Conservation (phyloP, 345 rosid species). For the Aquilaria yunnanensis region DNA sequence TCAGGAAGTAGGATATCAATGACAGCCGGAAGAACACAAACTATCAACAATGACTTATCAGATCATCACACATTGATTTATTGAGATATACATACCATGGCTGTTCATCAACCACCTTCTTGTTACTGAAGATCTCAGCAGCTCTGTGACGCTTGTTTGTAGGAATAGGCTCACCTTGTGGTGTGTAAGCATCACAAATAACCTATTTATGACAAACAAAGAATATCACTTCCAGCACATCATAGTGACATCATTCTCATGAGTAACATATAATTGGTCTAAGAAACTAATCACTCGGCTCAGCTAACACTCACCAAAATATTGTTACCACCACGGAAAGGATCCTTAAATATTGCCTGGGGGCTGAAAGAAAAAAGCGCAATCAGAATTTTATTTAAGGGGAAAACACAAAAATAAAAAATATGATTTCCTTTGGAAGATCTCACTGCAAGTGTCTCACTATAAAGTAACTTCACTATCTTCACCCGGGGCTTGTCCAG, state of each 20-base stretch:
- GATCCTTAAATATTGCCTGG: constrained; percentile 92
- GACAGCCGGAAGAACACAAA: not conserved
- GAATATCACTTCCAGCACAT: constrained; percentile 4
- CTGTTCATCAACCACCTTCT: constrained; percentile 58
- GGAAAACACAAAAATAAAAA: constrained; percentile 1
- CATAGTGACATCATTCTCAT: not conserved
- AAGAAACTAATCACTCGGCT: not conserved
- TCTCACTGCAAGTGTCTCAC: constrained; percentile 36
- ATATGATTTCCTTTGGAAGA: constrained; percentile 2
- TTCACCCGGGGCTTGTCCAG: constrained; percentile 96
- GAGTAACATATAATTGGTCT: not conserved
- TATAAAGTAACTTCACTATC: constrained; percentile 97
- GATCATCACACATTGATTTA: constrained; percentile 7
- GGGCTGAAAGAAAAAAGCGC: constrained; percentile 45
- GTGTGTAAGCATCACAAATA: constrained; percentile 84
- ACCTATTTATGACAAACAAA: constrained; percentile 40
- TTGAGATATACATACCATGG: constrained; percentile 57
- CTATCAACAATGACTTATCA: not conserved
- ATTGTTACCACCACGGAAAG: constrained; percentile 95
- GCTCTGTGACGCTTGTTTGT: constrained; percentile 92
- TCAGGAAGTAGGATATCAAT: not conserved
- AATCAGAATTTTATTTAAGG: constrained; percentile 13
- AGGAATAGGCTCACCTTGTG: constrained; percentile 97
- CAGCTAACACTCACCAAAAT: constrained; percentile 62
- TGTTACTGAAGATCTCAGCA: constrained; percentile 65